Conservation (phyloP, 148 eudicot species). For the Camellia japonica region DNA sequence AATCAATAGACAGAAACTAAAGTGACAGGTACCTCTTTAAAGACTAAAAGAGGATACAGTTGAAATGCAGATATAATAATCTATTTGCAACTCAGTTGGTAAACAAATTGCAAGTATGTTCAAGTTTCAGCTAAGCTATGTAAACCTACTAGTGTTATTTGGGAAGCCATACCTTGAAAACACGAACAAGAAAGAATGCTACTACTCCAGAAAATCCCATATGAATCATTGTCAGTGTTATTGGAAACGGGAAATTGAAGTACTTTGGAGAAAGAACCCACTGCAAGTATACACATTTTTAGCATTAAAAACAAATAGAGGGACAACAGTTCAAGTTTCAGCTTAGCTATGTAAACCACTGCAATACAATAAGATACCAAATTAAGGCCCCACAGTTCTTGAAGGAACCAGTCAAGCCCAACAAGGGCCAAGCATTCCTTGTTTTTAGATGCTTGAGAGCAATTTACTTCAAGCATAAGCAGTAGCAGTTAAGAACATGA, state of each 20-base stretch:
- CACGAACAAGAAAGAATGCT: conserved; percentile 88
- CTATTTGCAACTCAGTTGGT: background rate
- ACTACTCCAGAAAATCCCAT: conserved; percentile 97
- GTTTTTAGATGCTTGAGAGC: background rate
- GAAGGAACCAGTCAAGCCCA: background rate
- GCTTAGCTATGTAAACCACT: background rate
- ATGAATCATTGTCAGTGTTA: conserved; percentile 97
- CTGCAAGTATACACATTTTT: conserved; percentile 44
- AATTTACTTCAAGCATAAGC: conserved; percentile 2
- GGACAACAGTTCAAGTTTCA: conserved; percentile 5
- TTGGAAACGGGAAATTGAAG: conserved; percentile 95
- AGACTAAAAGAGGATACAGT: too few relatives aligned
- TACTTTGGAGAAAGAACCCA: conserved; percentile 99
- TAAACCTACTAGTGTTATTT: background rate
- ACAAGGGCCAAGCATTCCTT: background rate
- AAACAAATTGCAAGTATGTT: background rate
- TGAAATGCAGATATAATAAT: background rate
- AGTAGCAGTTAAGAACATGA: background rate
- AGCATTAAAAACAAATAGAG: background rate
- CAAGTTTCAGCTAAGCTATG: background rate
- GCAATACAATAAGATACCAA: background rate
- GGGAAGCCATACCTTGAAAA: conserved; percentile 69
- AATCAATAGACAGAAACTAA: too few relatives aligned
- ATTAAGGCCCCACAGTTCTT: background rate
- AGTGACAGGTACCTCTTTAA: too few relatives aligned